Conservation (phyloP, 192 early-diverging fungal genomes). For the Coemansia sp. region DNA sequence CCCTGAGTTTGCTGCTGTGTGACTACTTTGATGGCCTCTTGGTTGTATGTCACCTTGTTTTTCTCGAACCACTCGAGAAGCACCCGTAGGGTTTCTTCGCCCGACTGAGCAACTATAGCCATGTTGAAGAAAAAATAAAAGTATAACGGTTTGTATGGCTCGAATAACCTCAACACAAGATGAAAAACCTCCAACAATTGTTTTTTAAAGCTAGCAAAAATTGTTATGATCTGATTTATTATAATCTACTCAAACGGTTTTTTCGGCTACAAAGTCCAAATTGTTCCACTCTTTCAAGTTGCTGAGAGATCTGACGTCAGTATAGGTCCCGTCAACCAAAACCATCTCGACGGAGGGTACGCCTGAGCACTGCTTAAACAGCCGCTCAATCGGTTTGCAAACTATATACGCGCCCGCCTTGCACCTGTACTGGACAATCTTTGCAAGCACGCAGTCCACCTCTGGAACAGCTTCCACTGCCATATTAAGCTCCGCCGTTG, state of each 20-base stretch:
- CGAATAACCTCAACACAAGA: not conserved
- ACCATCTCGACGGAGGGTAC: constrained; percentile 44
- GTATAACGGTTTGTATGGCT: not conserved
- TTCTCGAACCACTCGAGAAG: constrained; percentile 59
- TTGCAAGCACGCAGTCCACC: constrained; percentile 39
- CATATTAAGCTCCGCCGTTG: not conserved
- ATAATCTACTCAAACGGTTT: not conserved
- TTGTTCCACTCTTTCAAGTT: constrained; percentile 1
- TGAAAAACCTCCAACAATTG: not conserved
- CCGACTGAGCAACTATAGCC: not conserved
- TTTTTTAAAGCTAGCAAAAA: constrained; percentile 17
- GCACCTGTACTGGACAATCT: constrained; percentile 40
- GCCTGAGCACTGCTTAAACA: constrained; percentile 47
- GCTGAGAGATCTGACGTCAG: constrained; percentile 25
- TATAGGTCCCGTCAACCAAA: constrained; percentile 13
- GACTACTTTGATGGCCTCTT: constrained; percentile 59
- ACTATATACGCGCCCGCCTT: constrained; percentile 22
- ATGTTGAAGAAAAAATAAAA: not conserved
- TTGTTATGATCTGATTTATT: constrained; percentile 15
- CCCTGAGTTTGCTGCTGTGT: constrained; percentile 14
- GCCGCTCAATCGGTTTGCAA: constrained; percentile 41
- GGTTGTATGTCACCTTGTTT: constrained; percentile 62
- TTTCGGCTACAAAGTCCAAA: not conserved
- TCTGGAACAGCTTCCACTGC: constrained; percentile 2
- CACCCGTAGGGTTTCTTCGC: constrained; percentile 19